phyloP scores from a whole-genome alignment of 2,329 filamentous ascomycete genomes.

The Penicillium thymicola region DNA sequence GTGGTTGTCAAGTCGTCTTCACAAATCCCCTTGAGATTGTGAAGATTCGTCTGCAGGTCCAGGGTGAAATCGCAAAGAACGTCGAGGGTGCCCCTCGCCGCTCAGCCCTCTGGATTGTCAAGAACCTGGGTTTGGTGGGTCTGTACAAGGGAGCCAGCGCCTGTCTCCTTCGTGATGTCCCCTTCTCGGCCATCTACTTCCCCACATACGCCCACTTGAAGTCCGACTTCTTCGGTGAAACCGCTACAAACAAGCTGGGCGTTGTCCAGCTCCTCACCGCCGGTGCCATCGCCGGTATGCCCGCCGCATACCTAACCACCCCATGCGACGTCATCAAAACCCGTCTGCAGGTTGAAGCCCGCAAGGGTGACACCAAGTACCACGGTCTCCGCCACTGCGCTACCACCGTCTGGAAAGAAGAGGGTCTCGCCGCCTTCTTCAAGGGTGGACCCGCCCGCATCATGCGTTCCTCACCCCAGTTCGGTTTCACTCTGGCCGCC shows the following conservation, averaged over 20 bases:
- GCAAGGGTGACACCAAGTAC: slow-evolving; percentile 89
- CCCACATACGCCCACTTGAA: slow-evolving; percentile 94
- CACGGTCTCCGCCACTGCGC: slow-evolving; percentile 84
- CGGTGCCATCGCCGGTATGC: slow-evolving; percentile 91
- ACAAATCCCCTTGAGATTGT: slow-evolving; percentile 98
- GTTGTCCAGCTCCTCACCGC: slow-evolving; percentile 88
- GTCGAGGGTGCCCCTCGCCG: slow-evolving; percentile 78
- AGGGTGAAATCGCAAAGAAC: slow-evolving; percentile 90
- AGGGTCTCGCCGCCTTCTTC: slow-evolving; percentile 96
- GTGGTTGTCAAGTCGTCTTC: slow-evolving; percentile 96
- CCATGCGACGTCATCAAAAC: slow-evolving; percentile 99
- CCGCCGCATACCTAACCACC: slow-evolving; percentile 89
- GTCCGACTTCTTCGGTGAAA: slow-evolving; percentile 89
- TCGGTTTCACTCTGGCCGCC: slow-evolving; percentile 92
- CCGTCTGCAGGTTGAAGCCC: slow-evolving; percentile 91
- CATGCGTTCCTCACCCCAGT: slow-evolving; percentile 90
- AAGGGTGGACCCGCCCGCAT: slow-evolving; percentile 96
- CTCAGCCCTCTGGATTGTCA: slow-evolving; percentile 96
- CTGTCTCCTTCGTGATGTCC: slow-evolving; percentile 91
- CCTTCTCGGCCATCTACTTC: slow-evolving; percentile 99
- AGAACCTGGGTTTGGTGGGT: slow-evolving; percentile 87
- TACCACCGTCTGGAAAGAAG: slow-evolving; percentile 76
- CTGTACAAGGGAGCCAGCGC: slow-evolving; percentile 96
- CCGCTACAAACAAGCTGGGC: slow-evolving; percentile 79
- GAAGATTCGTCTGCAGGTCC: slow-evolving; percentile 96